Evolutionary conservation across 2,329 filamentous ascomycete species (phyloP).

Genomic region (Monosporascus sp.): DNA sequence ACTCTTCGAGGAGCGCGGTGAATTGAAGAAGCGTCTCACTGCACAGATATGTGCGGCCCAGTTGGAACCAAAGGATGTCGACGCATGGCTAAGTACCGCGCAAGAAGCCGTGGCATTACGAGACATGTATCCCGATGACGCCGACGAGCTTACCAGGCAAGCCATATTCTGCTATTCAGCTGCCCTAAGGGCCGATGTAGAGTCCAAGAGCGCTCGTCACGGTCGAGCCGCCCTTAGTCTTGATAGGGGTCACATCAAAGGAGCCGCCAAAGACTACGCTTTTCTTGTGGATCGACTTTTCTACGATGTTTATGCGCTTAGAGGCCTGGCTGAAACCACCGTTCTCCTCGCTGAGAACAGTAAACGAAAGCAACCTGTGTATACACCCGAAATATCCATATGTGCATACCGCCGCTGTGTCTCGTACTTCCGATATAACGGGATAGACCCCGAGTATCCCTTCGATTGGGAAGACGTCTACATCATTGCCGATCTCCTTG

Average conservation of each 20-base stretch:
- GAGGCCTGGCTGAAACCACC: constrained; percentile 53
- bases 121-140: constrained; percentile 41
- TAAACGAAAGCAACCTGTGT: constrained; percentile 35
- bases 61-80: constrained; percentile 55
- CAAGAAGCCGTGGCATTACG: constrained; percentile 50
- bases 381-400: constrained; percentile 32
- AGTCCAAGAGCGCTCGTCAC: constrained; percentile 52
- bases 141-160: constrained; percentile 43
- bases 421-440: constrained; percentile 32
- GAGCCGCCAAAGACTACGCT: constrained; percentile 54
- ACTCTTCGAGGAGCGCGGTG: constrained; percentile 56
- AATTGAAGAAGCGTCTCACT: constrained; percentile 52
- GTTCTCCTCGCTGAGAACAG: constrained; percentile 42
- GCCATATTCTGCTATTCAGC: constrained; percentile 56
- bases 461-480: constrained; percentile 77
- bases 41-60: constrained; percentile 59
- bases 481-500: constrained; percentile 78
- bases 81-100: constrained; percentile 56
- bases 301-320: constrained; percentile 49
- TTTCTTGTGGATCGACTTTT: constrained; percentile 47
- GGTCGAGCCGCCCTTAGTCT: constrained; percentile 56
- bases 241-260: constrained; percentile 47
- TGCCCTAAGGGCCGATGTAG: constrained; percentile 53
- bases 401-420: constrained; percentile 46
- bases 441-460: constrained; percentile 29